These are phyloP conservation scores for Forsythia viridissima DNA, from an alignment of 257 asterid species.

Conservation along the genomic window DNA sequence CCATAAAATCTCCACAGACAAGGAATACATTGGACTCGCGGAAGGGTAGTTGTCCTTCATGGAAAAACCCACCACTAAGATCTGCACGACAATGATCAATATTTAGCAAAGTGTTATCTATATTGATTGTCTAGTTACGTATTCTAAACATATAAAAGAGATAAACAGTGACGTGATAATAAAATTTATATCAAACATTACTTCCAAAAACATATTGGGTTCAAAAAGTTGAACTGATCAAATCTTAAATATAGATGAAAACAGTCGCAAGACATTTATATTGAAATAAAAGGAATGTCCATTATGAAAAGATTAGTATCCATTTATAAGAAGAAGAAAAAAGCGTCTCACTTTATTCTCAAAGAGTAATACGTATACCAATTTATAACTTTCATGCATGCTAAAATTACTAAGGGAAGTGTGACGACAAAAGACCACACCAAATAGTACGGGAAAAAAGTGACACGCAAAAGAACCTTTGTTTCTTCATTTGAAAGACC, in stretches of 20 bases:
- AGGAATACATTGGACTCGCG: slow-evolving; percentile 52
- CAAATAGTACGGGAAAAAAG: slow-evolving; percentile 7
- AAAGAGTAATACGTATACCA: slow-evolving; percentile 16
- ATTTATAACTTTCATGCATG: not conserved
- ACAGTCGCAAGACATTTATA: slow-evolving; percentile 4
- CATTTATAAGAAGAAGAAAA: not conserved
- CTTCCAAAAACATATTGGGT: no score
- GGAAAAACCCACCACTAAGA: slow-evolving; percentile 71
- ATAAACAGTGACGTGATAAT: no score
- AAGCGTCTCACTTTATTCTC: slow-evolving; percentile 19
- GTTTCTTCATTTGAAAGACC: slow-evolving; percentile 83
- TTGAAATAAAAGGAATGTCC: slow-evolving; percentile 3
- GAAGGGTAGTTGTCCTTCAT: slow-evolving; percentile 42
- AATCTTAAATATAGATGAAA: not conserved
- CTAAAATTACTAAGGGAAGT: no score
- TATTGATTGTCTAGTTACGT: no score
- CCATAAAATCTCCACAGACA: slow-evolving; percentile 66
- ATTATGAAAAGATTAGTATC: slow-evolving; percentile 7
- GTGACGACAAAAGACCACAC: no score
- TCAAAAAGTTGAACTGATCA: slow-evolving; percentile 1
- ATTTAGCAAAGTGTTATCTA: slow-evolving; percentile 20
- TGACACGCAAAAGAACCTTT: slow-evolving; percentile 58
- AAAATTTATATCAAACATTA: no score
- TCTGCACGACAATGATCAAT: slow-evolving; percentile 49
- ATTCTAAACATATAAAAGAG: no score